These are phyloP conservation scores for Musa schizocarpa DNA, from an alignment of 176 grass and related monocot genomes.

Conservation along the genomic window DNA sequence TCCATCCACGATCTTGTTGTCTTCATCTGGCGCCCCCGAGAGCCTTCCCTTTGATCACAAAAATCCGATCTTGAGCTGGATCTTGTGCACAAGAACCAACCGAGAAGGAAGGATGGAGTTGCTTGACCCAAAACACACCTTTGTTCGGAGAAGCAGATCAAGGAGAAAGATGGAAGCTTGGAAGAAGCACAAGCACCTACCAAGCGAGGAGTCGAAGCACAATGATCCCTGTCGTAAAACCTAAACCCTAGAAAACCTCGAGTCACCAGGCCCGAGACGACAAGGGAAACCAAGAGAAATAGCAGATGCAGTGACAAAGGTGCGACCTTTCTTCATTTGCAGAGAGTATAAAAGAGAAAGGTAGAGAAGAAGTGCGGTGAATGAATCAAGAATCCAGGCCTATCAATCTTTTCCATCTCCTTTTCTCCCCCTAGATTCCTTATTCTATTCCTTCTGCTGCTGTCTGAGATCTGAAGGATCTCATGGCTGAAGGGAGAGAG, in stretches of 20 bases:
- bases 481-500: background rate
- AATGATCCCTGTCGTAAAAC: too few relatives aligned
- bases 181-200: background rate
- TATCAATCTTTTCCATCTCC: background rate
- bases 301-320: background rate
- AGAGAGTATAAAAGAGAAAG: background rate
- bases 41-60: background rate
- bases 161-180: background rate
- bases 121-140: too few relatives aligned
- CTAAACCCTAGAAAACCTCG: too few relatives aligned
- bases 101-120: background rate
- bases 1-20: constrained; percentile 47
- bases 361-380: background rate
- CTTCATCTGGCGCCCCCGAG: constrained; percentile 31
- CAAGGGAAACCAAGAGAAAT: background rate
- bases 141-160: too few relatives aligned
- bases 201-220: too few relatives aligned
- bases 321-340: constrained; percentile 5
- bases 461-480: background rate
- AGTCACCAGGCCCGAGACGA: background rate
- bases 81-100: background rate
- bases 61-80: background rate
- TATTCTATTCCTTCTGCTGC: background rate
- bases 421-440: background rate
- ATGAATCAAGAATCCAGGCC: background rate